Evolutionary conservation across 495 filamentous ascomycete species (phyloP).

Genomic region (Polyplosphaeria fusca): DNA sequence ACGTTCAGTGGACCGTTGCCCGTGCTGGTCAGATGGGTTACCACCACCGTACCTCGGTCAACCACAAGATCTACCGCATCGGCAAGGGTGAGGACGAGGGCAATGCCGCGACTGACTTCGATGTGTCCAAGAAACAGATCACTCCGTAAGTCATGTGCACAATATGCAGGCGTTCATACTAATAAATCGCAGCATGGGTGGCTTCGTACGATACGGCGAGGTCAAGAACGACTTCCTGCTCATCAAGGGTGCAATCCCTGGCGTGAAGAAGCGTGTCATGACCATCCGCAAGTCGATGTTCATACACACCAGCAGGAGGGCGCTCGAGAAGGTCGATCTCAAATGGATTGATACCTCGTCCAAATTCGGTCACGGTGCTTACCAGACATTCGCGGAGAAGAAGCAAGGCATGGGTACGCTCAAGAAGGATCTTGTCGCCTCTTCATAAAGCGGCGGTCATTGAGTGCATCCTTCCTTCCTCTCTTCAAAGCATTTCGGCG

Average conservation of each 20-base stretch:
- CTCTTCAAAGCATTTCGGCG: conserved; percentile 28
- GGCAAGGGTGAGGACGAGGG: conserved; percentile 83
- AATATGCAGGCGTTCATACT: conserved; percentile 30
- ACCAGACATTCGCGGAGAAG: conserved; percentile 98
- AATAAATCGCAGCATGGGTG: conserved; percentile 72
- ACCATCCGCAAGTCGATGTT: conserved; percentile 99
- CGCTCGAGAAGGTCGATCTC: conserved; percentile 97
- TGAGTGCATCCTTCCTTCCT: conserved; percentile 28
- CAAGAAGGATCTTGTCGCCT: conserved; percentile 91
- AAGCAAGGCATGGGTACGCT: conserved; percentile 87
- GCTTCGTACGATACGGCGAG: conserved; percentile 98
- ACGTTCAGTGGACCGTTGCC: conserved; percentile 99
- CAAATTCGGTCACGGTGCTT: conserved; percentile 99
- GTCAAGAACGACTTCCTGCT: conserved; percentile 99
- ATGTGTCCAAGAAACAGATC: conserved; percentile 98
- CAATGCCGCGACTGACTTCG: conserved; percentile 93
- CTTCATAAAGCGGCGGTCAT: conserved; percentile 55
- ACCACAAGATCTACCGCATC: conserved; percentile 99
- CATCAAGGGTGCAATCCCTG: conserved; percentile 94
- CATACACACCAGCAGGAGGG: conserved; percentile 88
- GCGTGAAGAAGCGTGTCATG: conserved; percentile 99
- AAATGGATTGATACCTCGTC: conserved; percentile 99
- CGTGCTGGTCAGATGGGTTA: conserved; percentile 99
- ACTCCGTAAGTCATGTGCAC: conserved; percentile 89
- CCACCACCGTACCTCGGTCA: conserved; percentile 99